These are phyloP conservation scores for Dactylellina parvicollis DNA, from an alignment of 2,329 filamentous ascomycete species.

Conservation along the genomic window DNA sequence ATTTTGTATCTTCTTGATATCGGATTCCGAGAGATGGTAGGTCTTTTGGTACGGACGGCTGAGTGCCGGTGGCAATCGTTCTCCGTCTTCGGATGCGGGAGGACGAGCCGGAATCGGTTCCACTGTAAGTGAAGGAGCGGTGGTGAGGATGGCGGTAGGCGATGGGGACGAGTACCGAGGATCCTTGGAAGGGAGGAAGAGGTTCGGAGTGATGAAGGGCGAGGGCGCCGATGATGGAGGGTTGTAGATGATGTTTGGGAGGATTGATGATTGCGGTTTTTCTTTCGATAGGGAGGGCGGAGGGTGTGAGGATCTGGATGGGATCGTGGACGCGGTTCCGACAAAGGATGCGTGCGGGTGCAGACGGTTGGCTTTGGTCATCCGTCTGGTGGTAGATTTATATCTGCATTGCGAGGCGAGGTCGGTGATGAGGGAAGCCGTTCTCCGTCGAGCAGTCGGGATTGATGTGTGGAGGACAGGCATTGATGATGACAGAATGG, in stretches of 20 bases:
- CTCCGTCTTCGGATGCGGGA: neutral
- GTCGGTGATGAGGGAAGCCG: neutral
- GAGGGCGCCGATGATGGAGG: slow-evolving; percentile 72
- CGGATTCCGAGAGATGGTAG: slow-evolving; percentile 69
- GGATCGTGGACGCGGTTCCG: slow-evolving; percentile 41
- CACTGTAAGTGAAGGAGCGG: slow-evolving; percentile 56
- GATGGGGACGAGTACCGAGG: slow-evolving; percentile 61
- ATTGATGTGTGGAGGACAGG: slow-evolving; percentile 6
- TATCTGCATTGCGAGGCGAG: slow-evolving; percentile 58
- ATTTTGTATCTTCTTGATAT: slow-evolving; percentile 70
- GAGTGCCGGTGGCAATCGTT: slow-evolving; percentile 65
- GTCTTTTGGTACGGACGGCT: slow-evolving; percentile 68
- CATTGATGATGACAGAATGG: slow-evolving; percentile 17
- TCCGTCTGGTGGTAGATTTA: slow-evolving; percentile 66
- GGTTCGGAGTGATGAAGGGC: slow-evolving; percentile 72
- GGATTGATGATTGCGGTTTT: slow-evolving; percentile 57
- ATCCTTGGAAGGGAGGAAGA: slow-evolving; percentile 72
- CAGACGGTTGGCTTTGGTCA: slow-evolving; percentile 65
- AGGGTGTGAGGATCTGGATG: slow-evolving; percentile 57
- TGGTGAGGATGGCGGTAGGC: slow-evolving; percentile 53
- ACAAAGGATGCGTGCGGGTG: slow-evolving; percentile 67
- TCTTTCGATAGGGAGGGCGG: slow-evolving; percentile 39
- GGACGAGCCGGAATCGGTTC: neutral
- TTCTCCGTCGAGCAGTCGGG: neutral
- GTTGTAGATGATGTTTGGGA: slow-evolving; percentile 72